Evolutionary conservation across 805 yeast species (phyloP).

Genomic region (Hanseniaspora guilliermondii): DNA sequence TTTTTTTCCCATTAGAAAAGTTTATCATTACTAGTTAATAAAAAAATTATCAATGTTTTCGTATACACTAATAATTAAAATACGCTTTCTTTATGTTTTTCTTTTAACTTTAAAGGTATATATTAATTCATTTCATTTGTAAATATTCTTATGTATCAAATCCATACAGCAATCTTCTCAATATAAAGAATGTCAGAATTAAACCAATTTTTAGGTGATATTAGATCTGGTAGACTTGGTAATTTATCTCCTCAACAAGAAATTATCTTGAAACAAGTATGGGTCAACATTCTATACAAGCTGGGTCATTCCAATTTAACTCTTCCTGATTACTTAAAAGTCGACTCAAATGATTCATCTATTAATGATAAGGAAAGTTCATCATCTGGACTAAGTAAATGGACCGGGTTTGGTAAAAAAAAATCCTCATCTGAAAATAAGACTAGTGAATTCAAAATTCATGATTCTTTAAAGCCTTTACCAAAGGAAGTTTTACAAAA

Average conservation of each 20-base stretch:
- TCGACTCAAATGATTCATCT: slow-evolving; percentile 10
- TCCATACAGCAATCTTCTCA: too few species aligned
- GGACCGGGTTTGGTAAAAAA: slow-evolving; percentile 11
- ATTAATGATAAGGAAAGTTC: neutral
- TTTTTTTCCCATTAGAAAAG: slow-evolving; percentile 1
- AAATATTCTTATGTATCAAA: too few species aligned
- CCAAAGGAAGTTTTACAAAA: slow-evolving; percentile 40
- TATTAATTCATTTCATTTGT: too few species aligned
- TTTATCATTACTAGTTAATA: too few species aligned
- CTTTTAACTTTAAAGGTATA: too few species aligned
- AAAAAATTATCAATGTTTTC: too few species aligned
- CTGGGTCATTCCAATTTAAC: slow-evolving; percentile 35
- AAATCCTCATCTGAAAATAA: slow-evolving; percentile 19
- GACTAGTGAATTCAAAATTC: slow-evolving; percentile 32
- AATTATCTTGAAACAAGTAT: slow-evolving; percentile 49
- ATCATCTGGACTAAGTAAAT: slow-evolving; percentile 10
- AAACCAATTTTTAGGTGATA: slow-evolving; percentile 16
- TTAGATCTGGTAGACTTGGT: slow-evolving; percentile 32
- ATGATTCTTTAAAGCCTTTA: slow-evolving; percentile 39
- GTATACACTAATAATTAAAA: too few species aligned
- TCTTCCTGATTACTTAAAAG: slow-evolving; percentile 25
- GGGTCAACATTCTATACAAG: slow-evolving; percentile 52
- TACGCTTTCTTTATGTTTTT: too few species aligned
- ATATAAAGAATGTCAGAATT: neutral
- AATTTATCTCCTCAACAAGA: slow-evolving; percentile 47